Percentiles rank a stretch among this genome's conserved stretches.
These are phyloP conservation scores for Cyathus striatus DNA, from an alignment of 768 basidiomycete species.

Conservation along the genomic window DNA sequence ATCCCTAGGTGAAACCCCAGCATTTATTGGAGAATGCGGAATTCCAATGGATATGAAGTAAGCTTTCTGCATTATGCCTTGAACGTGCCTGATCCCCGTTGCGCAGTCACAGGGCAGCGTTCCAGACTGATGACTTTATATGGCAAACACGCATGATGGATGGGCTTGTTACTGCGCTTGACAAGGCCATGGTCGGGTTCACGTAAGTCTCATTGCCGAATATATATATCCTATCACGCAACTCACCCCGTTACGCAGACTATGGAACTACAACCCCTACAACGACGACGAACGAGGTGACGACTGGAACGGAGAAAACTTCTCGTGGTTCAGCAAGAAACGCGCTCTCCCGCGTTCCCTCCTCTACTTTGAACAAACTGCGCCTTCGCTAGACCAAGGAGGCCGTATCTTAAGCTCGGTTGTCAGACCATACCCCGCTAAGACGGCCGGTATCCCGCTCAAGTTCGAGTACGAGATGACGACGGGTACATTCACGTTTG, in stretches of 20 bases:
- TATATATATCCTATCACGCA: conserved; percentile 1
- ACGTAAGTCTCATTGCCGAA: conserved; percentile 51
- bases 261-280: conserved; percentile 93
- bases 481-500: conserved; percentile 58
- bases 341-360: conserved; percentile 53
- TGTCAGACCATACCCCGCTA: conserved; percentile 89
- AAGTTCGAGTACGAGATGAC: conserved; percentile 75
- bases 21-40: conserved; percentile 89
- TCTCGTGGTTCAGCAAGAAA: conserved; percentile 82
- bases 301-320: conserved; percentile 95
- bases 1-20: conserved; percentile 74
- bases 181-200: conserved; percentile 73
- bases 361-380: conserved; percentile 53
- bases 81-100: neutral
- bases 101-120: conserved; percentile 62
- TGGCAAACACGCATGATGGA: conserved; percentile 96
- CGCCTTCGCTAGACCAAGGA: conserved; percentile 77
- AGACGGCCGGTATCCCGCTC: conserved; percentile 81
- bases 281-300: conserved; percentile 81
- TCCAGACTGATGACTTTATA: conserved; percentile 64
- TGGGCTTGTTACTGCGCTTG: conserved; percentile 79
- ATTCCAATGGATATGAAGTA: conserved; percentile 98
- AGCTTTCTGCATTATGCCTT: conserved; percentile 17
- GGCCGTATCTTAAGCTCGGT: conserved; percentile 71
- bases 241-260: conserved; percentile 30